These are phyloP conservation scores for Endocladia muricata DNA, from an alignment of 31 red algal species.

Conservation along the genomic window DNA sequence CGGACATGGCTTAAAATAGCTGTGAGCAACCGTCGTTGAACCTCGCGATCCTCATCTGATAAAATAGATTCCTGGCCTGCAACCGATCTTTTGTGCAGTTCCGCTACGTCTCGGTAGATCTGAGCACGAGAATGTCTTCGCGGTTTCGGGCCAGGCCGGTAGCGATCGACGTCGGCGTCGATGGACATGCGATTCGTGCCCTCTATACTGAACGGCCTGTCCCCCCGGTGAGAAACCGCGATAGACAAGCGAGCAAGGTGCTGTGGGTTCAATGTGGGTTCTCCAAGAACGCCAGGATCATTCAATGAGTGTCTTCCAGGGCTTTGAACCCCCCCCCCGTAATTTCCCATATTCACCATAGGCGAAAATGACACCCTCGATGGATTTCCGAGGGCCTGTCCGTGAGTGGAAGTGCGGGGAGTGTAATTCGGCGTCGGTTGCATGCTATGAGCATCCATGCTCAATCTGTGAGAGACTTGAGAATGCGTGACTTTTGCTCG, in stretches of 20 bases:
- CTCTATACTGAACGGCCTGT: background rate
- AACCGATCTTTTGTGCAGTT: constrained; percentile 20
- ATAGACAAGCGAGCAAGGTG: constrained; percentile 19
- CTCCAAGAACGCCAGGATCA: no score
- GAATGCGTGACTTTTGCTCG: constrained; percentile 35
- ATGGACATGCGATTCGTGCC: constrained; percentile 18
- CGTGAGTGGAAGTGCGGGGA: constrained; percentile 1
- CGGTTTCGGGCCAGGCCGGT: constrained; percentile 9
- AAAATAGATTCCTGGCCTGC: constrained; percentile 23
- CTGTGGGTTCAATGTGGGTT: no score
- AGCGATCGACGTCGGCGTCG: constrained; percentile 52
- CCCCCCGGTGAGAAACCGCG: background rate
- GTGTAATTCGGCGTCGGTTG: background rate
- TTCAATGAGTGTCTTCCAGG: background rate
- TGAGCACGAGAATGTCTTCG: constrained; percentile 2
- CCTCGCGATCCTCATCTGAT: constrained; percentile 62
- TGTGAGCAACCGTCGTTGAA: constrained; percentile 65
- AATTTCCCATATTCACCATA: background rate
- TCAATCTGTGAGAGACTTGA: constrained; percentile 29
- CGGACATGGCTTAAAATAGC: constrained; percentile 73
- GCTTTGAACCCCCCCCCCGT: background rate
- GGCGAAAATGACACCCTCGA: background rate
- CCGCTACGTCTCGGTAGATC: constrained; percentile 52
- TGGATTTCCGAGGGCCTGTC: background rate
- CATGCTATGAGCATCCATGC: constrained; percentile 32